phyloP scores from a whole-genome alignment of 2,329 filamentous ascomycete genomes.

The Alternaria sp. region DNA sequence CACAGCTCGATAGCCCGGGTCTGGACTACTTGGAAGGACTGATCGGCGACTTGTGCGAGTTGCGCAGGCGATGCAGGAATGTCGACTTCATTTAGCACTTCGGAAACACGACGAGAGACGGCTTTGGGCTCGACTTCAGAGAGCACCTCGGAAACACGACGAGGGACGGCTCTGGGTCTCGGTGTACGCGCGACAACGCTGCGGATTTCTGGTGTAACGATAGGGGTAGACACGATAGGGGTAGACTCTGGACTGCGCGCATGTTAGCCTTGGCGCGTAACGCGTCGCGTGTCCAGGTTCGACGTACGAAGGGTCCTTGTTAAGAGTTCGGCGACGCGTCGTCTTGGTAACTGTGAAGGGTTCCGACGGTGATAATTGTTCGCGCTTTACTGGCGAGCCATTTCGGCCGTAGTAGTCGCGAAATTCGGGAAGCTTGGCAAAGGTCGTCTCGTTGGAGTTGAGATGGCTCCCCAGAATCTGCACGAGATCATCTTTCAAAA shows the following conservation, averaged over 20 bases:
- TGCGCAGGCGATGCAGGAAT: slow-evolving; percentile 79
- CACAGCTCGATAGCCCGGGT: slow-evolving; percentile 71
- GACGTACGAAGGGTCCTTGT: slow-evolving; percentile 48
- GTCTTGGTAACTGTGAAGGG: slow-evolving; percentile 45
- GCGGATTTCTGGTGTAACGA: slow-evolving; percentile 49
- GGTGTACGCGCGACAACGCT: slow-evolving; percentile 43
- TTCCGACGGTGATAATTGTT: slow-evolving; percentile 48
- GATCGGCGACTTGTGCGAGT: slow-evolving; percentile 66
- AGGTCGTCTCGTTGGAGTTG: slow-evolving; percentile 70
- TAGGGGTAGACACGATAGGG: slow-evolving; percentile 52
- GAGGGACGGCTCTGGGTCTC: slow-evolving; percentile 48
- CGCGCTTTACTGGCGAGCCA: slow-evolving; percentile 63
- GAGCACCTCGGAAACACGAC: slow-evolving; percentile 48
- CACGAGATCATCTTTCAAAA: slow-evolving; percentile 84
- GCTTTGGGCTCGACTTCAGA: slow-evolving; percentile 41
- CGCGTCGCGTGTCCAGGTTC: slow-evolving; percentile 30
- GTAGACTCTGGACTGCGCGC: slow-evolving; percentile 53
- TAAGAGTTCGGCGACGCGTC: slow-evolving; percentile 47
- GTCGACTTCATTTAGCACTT: slow-evolving; percentile 58
- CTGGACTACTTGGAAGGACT: slow-evolving; percentile 74
- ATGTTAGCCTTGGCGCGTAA: slow-evolving; percentile 38
- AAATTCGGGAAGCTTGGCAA: slow-evolving; percentile 70
- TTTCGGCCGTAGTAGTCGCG: slow-evolving; percentile 77
- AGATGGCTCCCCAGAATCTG: slow-evolving; percentile 46
- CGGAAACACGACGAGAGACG: slow-evolving; percentile 51